phyloP scores from a whole-genome alignment of 306 rosid species.

The Hylodesmum podocarpum region DNA sequence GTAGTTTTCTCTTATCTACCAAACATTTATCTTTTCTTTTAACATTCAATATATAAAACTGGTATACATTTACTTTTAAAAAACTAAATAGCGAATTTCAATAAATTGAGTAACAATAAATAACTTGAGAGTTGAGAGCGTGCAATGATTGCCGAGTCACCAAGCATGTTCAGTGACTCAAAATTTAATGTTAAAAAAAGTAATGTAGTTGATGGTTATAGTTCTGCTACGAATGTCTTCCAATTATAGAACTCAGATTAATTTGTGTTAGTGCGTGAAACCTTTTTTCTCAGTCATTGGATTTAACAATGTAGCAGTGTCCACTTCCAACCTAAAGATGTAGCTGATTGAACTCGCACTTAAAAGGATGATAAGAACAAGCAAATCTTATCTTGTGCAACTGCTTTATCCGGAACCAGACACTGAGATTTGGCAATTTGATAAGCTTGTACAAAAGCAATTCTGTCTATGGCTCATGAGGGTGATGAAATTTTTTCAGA shows the following conservation, averaged over 20 bases:
- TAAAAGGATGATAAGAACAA: not conserved
- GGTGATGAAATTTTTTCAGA: not conserved
- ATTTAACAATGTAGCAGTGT: not conserved
- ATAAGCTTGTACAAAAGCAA: not conserved
- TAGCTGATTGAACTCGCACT: not conserved
- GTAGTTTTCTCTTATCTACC: no score
- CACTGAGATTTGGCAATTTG: not conserved
- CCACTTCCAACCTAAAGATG: not conserved
- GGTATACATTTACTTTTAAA: no score
- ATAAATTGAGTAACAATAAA: no score
- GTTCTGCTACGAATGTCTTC: not conserved
- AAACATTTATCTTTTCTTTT: no score
- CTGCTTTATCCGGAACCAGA: not conserved
- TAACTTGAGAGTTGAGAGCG: no score
- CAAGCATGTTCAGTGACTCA: not conserved
- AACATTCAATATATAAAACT: no score
- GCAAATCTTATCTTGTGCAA: not conserved
- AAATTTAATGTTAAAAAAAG: not conserved
- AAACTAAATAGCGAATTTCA: no score
- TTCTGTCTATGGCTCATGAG: not conserved
- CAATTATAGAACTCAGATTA: not conserved
- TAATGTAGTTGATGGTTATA: not conserved
- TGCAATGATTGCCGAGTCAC: not conserved
- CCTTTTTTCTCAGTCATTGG: not conserved
- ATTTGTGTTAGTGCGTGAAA: not conserved